Base-by-base conservation (phyloP, 1,284 basidiomycete species). In the Sporisorium reilianum region DNA sequence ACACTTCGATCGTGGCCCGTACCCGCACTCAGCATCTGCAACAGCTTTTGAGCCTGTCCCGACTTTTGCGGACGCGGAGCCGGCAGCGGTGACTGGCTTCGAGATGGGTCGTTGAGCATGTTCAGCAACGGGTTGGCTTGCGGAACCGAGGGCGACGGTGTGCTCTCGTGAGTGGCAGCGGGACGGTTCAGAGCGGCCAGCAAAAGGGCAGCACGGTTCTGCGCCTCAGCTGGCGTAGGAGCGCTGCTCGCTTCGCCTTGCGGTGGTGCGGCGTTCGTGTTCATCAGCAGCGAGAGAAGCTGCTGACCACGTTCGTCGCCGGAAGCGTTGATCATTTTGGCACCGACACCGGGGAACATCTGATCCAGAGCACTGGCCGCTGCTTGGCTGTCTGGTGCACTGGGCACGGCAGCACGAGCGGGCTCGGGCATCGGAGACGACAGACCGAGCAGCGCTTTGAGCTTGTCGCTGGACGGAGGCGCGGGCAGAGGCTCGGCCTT, bases 1-100 rank as follows among this genome's bases (percentile, higher is more conserved):
- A 59, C 18, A 23, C 60, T 58, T 41, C 64, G 63, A 32, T 67
- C 62, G 48, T 76, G 68, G 8, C 64, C 59, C 34, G 26, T n/a
- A 3, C 70, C 56, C 16, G 67, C 49, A 51, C 75, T 70, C 56
- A 80, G 69, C 71, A 80, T 70, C 55, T 79, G 64, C 49, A 80
- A 57, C 45, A 80, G 56, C 49, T 74, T 80, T 34, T 73, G 70
- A 6, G 72, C 65, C 56, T 78, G 77, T 10, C 66, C 64, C 6
- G 65, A 71, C 62, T 79, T 80, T 32, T 78, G 69, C 30, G 78
- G 72, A 12, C 51, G 32, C 11, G 78, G 79, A 22, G 79, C 79
- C 14, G 79, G 78, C 28, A 80, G 64, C 6, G 79, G 79, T 14
- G 79, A 78, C 42, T 72, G 69, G 48, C 64, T 67, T 55, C 68